Conservation (phyloP, 2,329 filamentous ascomycete genomes). For the Akanthomyces lecanii region DNA sequence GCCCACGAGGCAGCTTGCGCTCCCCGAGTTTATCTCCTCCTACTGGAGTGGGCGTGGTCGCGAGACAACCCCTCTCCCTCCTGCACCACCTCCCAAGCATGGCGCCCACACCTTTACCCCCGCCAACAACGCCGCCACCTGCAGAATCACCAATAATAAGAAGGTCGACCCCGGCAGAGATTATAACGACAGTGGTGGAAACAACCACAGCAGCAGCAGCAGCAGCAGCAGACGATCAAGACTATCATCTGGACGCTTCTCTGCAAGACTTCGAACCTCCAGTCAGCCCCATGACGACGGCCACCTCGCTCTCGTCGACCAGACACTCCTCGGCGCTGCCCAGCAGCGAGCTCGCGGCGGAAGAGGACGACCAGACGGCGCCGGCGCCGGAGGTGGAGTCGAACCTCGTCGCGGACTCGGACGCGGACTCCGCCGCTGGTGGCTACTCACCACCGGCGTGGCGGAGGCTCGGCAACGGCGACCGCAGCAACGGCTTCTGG, state of each 20-base stretch:
- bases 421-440: constrained; percentile 43
- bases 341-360: constrained; percentile 33
- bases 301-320: constrained; percentile 20
- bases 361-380: constrained; percentile 23
- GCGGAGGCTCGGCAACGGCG: constrained; percentile 57
- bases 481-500: constrained; percentile 58
- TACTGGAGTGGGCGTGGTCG: constrained; percentile 2
- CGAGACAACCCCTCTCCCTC: neutral
- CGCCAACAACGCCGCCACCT: neutral
- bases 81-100: constrained; percentile 3
- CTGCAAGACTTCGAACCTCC: constrained; percentile 53
- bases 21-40: constrained; percentile 9
- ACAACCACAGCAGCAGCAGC: constrained; percentile 16
- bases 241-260: constrained; percentile 47
- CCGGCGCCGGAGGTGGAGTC: neutral
- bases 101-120: neutral
- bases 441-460: constrained; percentile 59
- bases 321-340: constrained; percentile 30
- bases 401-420: constrained; percentile 39
- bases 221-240: constrained; percentile 26
- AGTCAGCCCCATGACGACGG: constrained; percentile 29
- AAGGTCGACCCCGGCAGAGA: constrained; percentile 8
- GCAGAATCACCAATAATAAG: constrained; percentile 4
- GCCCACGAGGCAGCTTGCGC: constrained; percentile 10
- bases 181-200: neutral